phyloP scores from a whole-genome alignment of 2,329 filamentous ascomycete species.

The Colletotrichum tamarilloi region DNA sequence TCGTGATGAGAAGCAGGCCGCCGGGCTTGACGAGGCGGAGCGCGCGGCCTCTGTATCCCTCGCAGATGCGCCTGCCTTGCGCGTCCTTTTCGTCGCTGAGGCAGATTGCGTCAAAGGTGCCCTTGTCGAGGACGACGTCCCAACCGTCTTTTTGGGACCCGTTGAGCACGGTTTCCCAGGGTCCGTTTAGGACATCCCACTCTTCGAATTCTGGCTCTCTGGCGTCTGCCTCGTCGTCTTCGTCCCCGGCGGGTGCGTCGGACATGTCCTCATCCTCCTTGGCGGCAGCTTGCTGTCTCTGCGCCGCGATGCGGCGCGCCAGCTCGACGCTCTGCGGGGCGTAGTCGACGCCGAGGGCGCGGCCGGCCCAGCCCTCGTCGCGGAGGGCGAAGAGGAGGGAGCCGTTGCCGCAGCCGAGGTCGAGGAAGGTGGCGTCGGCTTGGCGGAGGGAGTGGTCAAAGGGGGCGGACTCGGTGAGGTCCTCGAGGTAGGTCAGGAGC shows the following conservation, averaged over 20 bases:
- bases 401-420: slow-evolving; percentile 95
- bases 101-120: slow-evolving; percentile 95
- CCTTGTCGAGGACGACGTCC: slow-evolving; percentile 96
- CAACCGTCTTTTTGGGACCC: slow-evolving; percentile 65
- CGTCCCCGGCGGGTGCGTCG: slow-evolving; percentile 39
- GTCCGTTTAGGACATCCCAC: slow-evolving; percentile 72
- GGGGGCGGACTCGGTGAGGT: slow-evolving; percentile 33
- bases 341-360: slow-evolving; percentile 91
- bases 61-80: slow-evolving; percentile 71
- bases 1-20: slow-evolving; percentile 86
- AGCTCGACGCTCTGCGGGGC: slow-evolving; percentile 79
- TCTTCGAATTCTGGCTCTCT: slow-evolving; percentile 55
- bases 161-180: slow-evolving; percentile 47
- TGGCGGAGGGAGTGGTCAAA: slow-evolving; percentile 35
- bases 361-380: slow-evolving; percentile 71
- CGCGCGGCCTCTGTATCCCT: slow-evolving; percentile 79
- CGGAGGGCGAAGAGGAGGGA: slow-evolving; percentile 87
- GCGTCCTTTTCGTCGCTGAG: slow-evolving; percentile 69
- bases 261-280: slow-evolving; percentile 36
- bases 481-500: slow-evolving; percentile 75
- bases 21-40: slow-evolving; percentile 74
- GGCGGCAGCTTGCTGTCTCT: slow-evolving; percentile 34
- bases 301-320: slow-evolving; percentile 69
- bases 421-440: slow-evolving; percentile 71
- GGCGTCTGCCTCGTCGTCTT: slow-evolving; percentile 22